A percentile compares a stretch with the other conserved stretches of the same genome.
These are phyloP conservation scores for Zoysia japonica DNA, from an alignment of 176 grass and related monocot genomes.

Conservation along the genomic window DNA sequence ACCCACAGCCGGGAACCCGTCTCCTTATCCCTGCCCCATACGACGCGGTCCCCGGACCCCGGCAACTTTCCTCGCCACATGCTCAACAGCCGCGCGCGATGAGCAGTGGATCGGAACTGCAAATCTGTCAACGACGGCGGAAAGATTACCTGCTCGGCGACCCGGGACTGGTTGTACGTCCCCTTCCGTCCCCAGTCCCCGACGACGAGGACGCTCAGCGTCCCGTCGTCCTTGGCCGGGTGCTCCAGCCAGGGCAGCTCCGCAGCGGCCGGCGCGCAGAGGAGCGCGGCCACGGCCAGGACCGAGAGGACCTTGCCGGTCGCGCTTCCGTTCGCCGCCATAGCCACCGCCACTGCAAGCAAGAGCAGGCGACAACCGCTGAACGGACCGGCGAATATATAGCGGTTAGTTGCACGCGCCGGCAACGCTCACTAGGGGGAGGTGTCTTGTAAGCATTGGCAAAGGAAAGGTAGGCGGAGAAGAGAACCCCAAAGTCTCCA, in stretches of 20 bases:
- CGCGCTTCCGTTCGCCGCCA: conserved; percentile 13
- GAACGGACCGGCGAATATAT: background rate
- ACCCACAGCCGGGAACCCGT: background rate
- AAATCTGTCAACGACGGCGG: background rate
- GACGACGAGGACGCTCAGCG: conserved; percentile 73
- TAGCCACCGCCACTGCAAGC: background rate
- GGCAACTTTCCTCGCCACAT: background rate
- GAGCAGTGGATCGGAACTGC: background rate
- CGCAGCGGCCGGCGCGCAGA: conserved; percentile 29
- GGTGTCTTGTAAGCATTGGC: background rate
- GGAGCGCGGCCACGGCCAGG: conserved; percentile 24
- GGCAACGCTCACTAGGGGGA: background rate
- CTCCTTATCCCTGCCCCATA: background rate
- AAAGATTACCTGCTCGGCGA: conserved; percentile 64
- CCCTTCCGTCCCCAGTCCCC: conserved; percentile 91
- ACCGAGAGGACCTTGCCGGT: conserved; percentile 21
- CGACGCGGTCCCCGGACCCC: background rate
- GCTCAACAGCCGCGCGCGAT: background rate
- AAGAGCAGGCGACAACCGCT: background rate
- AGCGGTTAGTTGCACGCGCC: background rate
- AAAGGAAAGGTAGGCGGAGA: no score
- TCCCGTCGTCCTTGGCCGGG: conserved; percentile 48
- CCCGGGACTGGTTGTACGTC: conserved; percentile 62
- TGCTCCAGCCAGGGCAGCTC: conserved; percentile 54
- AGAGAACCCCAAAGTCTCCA: background rate